Evolutionary conservation across 495 filamentous ascomycete species (phyloP).

Genomic region (Penicillium steckii): DNA sequence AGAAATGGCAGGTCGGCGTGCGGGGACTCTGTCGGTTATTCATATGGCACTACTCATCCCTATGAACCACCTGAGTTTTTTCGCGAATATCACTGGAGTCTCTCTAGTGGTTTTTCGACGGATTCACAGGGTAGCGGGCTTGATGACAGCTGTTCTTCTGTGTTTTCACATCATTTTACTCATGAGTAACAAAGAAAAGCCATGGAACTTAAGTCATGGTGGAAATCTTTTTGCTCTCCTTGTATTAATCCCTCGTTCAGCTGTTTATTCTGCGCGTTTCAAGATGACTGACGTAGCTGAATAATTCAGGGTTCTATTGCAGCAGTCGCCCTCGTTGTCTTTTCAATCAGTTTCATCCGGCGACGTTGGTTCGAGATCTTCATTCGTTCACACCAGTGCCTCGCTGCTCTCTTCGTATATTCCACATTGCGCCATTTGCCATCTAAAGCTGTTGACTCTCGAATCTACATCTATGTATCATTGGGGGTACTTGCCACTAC

Average conservation of each 20-base stretch:
- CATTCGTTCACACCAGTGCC: slow-evolving; percentile 22
- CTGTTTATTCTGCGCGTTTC: slow-evolving; percentile 1
- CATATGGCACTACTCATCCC: slow-evolving; percentile 9
- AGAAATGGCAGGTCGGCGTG: slow-evolving; percentile 4
- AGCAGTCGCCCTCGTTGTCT: slow-evolving; percentile 17
- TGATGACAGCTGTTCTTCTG: slow-evolving; percentile 8
- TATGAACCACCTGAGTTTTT: slow-evolving; percentile 5
- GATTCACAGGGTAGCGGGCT: slow-evolving; percentile 7
- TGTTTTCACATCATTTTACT: slow-evolving; percentile 1
- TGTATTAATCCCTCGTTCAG: too few relatives aligned
- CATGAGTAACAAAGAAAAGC: not conserved
- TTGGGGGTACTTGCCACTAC: slow-evolving; percentile 23
- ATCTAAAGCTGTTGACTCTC: slow-evolving; percentile 1
- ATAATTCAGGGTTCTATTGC: slow-evolving; percentile 11
- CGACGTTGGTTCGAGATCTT: slow-evolving; percentile 21
- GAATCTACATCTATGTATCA: slow-evolving; percentile 28
- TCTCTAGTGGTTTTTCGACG: not conserved
- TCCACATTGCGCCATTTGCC: slow-evolving; percentile 22
- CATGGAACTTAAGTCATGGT: slow-evolving; percentile 3
- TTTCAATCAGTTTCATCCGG: slow-evolving; percentile 12
- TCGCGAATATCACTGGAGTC: slow-evolving; percentile 4
- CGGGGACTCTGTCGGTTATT: slow-evolving; percentile 9
- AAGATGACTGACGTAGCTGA: slow-evolving; percentile 3
- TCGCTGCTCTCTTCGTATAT: slow-evolving; percentile 18
- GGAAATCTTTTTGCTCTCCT: slow-evolving; percentile 5